phyloP scores from a whole-genome alignment of 495 filamentous ascomycete species.

The Penicillium silybi region DNA sequence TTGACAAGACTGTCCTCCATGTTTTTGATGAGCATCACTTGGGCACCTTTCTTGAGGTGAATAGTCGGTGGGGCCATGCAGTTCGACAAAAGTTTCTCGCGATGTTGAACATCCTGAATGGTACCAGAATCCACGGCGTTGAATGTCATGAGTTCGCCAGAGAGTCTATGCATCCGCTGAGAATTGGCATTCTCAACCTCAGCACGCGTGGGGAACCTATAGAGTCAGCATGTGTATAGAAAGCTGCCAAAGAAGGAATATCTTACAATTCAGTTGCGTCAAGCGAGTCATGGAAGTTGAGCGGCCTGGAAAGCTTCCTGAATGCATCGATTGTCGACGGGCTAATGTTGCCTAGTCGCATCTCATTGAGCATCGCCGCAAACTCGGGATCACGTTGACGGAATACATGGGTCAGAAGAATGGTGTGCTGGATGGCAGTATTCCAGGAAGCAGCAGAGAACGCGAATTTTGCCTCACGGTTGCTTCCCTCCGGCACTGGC shows the following conservation, averaged over 20 bases:
- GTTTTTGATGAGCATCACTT: slow-evolving; percentile 99
- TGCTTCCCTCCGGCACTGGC: slow-evolving; percentile 74
- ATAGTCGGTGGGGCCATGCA: slow-evolving; percentile 86
- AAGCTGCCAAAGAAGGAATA: slow-evolving; percentile 4
- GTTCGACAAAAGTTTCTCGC: slow-evolving; percentile 75
- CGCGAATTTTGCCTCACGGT: slow-evolving; percentile 74
- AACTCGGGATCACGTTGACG: slow-evolving; percentile 92
- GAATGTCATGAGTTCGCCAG: slow-evolving; percentile 64
- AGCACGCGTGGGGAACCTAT: slow-evolving; percentile 78
- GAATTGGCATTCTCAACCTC: slow-evolving; percentile 90
- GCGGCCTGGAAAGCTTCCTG: slow-evolving; percentile 60
- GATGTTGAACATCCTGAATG: slow-evolving; percentile 57
- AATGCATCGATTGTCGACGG: slow-evolving; percentile 68
- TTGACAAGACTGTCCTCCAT: slow-evolving; percentile 93
- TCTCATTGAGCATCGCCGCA: slow-evolving; percentile 93
- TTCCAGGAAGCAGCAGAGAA: slow-evolving; percentile 91
- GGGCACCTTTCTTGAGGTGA: slow-evolving; percentile 82
- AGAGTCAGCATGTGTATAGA: slow-evolving; percentile 26
- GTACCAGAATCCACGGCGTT: slow-evolving; percentile 72
- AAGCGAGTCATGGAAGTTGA: slow-evolving; percentile 70
- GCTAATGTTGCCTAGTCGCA: slow-evolving; percentile 81
- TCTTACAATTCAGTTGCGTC: slow-evolving; percentile 84
- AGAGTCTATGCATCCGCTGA: slow-evolving; percentile 64
- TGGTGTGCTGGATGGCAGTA: slow-evolving; percentile 90
- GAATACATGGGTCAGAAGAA: slow-evolving; percentile 92